These are phyloP conservation scores for Exophiala sp. DNA, from an alignment of 2,329 filamentous ascomycete genomes.

Conservation along the genomic window DNA sequence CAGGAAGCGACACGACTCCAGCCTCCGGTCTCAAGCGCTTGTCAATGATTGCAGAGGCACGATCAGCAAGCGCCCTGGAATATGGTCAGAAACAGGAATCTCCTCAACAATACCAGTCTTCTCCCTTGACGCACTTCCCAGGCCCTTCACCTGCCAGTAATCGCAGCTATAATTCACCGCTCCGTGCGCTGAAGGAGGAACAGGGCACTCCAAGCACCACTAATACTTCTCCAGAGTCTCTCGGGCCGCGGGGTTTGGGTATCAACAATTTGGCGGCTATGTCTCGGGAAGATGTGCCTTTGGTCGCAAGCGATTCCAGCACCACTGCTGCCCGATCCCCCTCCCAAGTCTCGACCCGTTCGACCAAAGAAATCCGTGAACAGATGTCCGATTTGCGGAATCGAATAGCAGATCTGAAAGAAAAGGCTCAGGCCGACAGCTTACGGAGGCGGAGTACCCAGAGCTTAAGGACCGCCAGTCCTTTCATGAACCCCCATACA, in stretches of 20 bases:
- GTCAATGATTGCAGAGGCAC: slow-evolving; percentile 23
- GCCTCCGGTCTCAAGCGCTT: slow-evolving; percentile 20
- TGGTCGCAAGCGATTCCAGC: slow-evolving; percentile 17
- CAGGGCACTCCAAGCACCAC: slow-evolving; percentile 22
- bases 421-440: slow-evolving; percentile 74
- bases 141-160: slow-evolving; percentile 19
- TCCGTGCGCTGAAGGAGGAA: slow-evolving; percentile 26
- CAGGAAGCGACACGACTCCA: slow-evolving; percentile 41
- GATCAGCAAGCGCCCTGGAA: slow-evolving; percentile 29
- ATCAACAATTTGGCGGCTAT: slow-evolving; percentile 23
- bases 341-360: slow-evolving; percentile 22
- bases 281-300: slow-evolving; percentile 22
- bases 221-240: slow-evolving; percentile 26
- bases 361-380: slow-evolving; percentile 60
- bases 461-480: slow-evolving; percentile 70
- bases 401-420: slow-evolving; percentile 75
- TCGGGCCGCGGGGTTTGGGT: slow-evolving; percentile 21
- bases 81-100: slow-evolving; percentile 24
- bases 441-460: slow-evolving; percentile 73
- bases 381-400: slow-evolving; percentile 84
- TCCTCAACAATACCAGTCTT: slow-evolving; percentile 15
- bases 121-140: slow-evolving; percentile 2
- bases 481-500: slow-evolving; percentile 65
- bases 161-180: slow-evolving; percentile 26
- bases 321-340: slow-evolving; percentile 19